Percentiles rank a stretch among this genome's conserved stretches.
Evolutionary conservation across 2,329 filamentous ascomycete genomes (phyloP).

Genomic region (Coniochaeta ligniaria): DNA sequence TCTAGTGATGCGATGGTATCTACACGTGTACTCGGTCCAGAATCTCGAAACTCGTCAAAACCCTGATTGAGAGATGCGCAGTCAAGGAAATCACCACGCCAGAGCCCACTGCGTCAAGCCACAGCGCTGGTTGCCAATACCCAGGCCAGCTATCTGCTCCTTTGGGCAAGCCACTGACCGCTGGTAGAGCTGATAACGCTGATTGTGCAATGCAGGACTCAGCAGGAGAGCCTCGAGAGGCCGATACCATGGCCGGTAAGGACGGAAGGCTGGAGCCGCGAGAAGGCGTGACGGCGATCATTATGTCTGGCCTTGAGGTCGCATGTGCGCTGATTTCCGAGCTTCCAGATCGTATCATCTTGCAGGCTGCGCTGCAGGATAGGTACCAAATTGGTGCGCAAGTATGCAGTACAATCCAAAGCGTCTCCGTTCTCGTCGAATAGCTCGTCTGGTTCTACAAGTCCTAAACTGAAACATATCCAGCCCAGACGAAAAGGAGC

Average conservation of each 20-base stretch:
- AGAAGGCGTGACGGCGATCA: not conserved
- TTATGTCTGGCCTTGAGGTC: not conserved
- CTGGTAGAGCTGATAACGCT: not conserved
- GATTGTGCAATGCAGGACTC: not conserved
- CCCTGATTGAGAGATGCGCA: not conserved
- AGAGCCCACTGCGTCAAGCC: not conserved
- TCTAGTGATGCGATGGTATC: not conserved
- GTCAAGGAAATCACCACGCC: not conserved
- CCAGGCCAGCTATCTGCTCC: not conserved
- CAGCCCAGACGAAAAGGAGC: not conserved
- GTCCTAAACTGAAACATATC: not conserved
- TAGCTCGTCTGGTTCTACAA: not conserved
- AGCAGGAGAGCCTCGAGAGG: not conserved
- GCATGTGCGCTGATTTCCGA: not conserved
- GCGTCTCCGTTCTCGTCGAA: not conserved
- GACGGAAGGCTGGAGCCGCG: not conserved
- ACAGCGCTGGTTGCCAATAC: not conserved
- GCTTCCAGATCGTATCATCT: not conserved
- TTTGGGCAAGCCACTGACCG: not conserved
- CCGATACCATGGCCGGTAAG: not conserved
- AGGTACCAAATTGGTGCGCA: not conserved
- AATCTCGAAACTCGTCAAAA: not conserved
- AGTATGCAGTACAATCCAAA: not conserved
- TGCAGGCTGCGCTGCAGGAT: not conserved
- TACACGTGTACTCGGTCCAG: not conserved